phyloP scores from a whole-genome alignment of 1,139 yeast species.

The Taphrina confusa region DNA sequence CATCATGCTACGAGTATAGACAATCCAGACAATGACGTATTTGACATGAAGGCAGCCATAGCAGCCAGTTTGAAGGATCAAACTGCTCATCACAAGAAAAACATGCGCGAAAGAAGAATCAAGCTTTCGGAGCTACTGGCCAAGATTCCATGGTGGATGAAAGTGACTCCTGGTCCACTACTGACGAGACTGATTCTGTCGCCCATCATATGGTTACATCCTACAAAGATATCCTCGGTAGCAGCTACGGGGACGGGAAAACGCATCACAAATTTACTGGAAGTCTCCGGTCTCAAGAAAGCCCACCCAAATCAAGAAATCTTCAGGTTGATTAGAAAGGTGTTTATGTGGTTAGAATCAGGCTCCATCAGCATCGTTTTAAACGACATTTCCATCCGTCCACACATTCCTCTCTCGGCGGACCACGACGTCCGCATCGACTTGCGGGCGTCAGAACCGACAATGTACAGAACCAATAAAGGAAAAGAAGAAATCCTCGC shows the following conservation, averaged over 20 bases:
- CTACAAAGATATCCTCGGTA: conserved; percentile 8
- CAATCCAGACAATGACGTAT: neutral
- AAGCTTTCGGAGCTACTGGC: conserved; percentile 7
- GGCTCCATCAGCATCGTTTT: conserved; percentile 26
- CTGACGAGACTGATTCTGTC: conserved; percentile 26
- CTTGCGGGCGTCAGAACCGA: conserved; percentile 19
- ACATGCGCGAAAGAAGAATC: conserved; percentile 3
- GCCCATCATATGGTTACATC: conserved; percentile 25
- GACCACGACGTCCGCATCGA: conserved; percentile 24
- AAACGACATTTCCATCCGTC: conserved; percentile 12
- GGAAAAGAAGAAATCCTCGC: conserved; percentile 30
- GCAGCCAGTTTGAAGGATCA: conserved; percentile 21
- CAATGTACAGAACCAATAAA: conserved; percentile 15
- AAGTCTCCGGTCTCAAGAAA: conserved; percentile 18
- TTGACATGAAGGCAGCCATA: conserved; percentile 24
- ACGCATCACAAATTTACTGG: conserved; percentile 31
- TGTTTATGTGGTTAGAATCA: conserved; percentile 30
- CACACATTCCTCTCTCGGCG: conserved; percentile 23
- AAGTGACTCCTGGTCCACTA: conserved; percentile 21
- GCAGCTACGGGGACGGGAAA: conserved; percentile 29
- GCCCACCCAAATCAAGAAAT: conserved; percentile 33
- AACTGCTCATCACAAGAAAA: conserved; percentile 2
- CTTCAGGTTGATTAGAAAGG: conserved; percentile 27
- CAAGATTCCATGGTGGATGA: conserved; percentile 30
- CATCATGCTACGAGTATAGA: conserved; percentile 14